Evolutionary conservation across 148 eudicot genomes (phyloP).

Genomic region (Rhododendron molle): DNA sequence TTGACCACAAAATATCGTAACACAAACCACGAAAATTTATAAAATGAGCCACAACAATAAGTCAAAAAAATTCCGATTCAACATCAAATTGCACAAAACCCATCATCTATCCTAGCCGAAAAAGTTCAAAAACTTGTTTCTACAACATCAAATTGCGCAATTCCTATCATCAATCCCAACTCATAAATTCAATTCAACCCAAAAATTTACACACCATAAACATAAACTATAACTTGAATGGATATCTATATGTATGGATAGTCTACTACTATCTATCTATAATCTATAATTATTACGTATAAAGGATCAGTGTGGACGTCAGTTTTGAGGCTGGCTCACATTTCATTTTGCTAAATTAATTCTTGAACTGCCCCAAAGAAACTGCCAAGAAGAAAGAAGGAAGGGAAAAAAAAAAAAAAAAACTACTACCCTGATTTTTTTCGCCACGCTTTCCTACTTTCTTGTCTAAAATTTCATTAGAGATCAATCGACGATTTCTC

Average conservation of each 20-base stretch:
- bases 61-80: neutral
- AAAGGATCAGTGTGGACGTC: neutral
- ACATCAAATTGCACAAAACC: constrained; percentile 9
- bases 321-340: neutral
- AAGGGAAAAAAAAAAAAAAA: too few relatives aligned
- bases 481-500: neutral
- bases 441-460: neutral
- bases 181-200: neutral
- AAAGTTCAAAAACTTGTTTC: neutral
- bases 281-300: too few relatives aligned
- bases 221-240: neutral
- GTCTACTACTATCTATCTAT: too few relatives aligned
- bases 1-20: neutral
- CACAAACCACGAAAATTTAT: too few relatives aligned
- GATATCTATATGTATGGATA: neutral
- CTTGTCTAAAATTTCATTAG: neutral
- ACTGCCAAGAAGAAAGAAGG: neutral
- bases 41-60: neutral
- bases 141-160: neutral
- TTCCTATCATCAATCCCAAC: neutral
- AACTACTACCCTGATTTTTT: neutral
- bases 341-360: too few relatives aligned
- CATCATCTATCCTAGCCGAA: neutral
- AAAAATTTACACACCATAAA: neutral
- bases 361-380: too few relatives aligned